Base-by-base conservation (phyloP, 768 basidiomycete species). In the Rhodotorula diobovata region DNA sequence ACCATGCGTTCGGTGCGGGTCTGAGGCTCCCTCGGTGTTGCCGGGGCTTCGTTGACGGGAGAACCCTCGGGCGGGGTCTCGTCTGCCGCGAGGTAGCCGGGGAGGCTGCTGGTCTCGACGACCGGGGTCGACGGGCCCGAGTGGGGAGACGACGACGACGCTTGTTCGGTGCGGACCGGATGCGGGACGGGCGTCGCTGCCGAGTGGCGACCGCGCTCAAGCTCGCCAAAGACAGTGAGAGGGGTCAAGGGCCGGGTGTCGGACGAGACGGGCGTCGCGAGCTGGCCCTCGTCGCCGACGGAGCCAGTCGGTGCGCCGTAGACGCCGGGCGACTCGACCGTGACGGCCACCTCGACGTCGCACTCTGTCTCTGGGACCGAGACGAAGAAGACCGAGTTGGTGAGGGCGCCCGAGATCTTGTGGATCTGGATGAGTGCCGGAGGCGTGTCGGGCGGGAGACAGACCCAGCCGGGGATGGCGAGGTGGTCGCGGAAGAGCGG, bases 301-400 rank as follows among this genome's bases (percentile, higher is more conserved):
- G 51, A 14, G 4, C 14, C 51, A n/a, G n/a, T 30, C 14, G 28
- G 34, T 7, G 34, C 23, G 32, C 21, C 34, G 54, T 55, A 76
- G 6, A 74, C 76, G 34, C 74, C 79, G 70, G 78, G 77, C 41
- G 73, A 43, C 16, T 75, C 30, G 79, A 78, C 57, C 73, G 70
- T 65, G 18, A 51, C 53, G 35, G 53, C n/a, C 1, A 73, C 2
- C 78, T 80, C 12, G 78, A 79, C 46, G n/a, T 67, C 69, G 35
- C 72, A 55, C 1, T 75, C 66, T 1, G 77, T 70, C 6, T 79
- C 77, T 41, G 81, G 87, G 77, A 79, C 92, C 18, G 93, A 91
- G 64, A 97, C 89, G 81, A 98, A 99, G 82, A 91, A 98, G 66
- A 99, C 93, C 66, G 91, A 89, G 80, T 99, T 99, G 53, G 95